Base-by-base conservation (phyloP, 768 basidiomycete genomes). In the Leccinum disarticulatum region DNA sequence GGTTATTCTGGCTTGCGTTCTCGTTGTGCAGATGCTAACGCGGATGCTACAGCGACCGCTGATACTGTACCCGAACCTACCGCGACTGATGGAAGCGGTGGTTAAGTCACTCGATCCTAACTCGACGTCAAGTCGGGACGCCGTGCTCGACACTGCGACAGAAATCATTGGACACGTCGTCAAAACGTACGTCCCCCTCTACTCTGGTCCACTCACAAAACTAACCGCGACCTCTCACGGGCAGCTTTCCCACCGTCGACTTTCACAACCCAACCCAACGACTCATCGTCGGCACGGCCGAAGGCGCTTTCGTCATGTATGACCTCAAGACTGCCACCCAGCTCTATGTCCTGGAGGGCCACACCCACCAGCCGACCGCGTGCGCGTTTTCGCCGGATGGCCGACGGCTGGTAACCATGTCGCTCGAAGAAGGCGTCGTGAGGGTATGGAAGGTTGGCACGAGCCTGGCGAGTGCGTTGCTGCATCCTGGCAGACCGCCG, bases 81-180 rank as follows among this genome's bases (percentile, higher is more conserved):
- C 95, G 0, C 83, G 87, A 46, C 77, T 98, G 49, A 88, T 94
- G 74, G 97, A 98, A 70, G 94, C 95, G 1, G 94, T 98, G 1
- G 95, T 98, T 17, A 95, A 95, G 70, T 97, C 94, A 0, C 79
- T 99, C 57, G 96, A 99, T 74, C 97, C 97, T 15, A 95, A 92
- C 70, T 87, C 80, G 47, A 91, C 79, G 0, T 73, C 82, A 5
- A 83, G 84, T 68, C 83, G 88, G 51, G 95, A 98, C 27, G 91
- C 93, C 1, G 89, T 98, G 2, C 75, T 93, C 25, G 92, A 95
- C 61, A 85, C 93, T 0, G 96, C 94, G 0, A 98, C 96, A 0
- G 93, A 97, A 65, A 97, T 98, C 31, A 79, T 99, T 27, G 91
- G 92, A 30, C 89, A 94, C 67, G 88, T 98, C n/a, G 97, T 98